A percentile compares a stretch with the other conserved stretches of the same genome.
Evolutionary conservation across 2,329 filamentous ascomycete species (phyloP).

Genomic region (Aureobasidium namibiae): DNA sequence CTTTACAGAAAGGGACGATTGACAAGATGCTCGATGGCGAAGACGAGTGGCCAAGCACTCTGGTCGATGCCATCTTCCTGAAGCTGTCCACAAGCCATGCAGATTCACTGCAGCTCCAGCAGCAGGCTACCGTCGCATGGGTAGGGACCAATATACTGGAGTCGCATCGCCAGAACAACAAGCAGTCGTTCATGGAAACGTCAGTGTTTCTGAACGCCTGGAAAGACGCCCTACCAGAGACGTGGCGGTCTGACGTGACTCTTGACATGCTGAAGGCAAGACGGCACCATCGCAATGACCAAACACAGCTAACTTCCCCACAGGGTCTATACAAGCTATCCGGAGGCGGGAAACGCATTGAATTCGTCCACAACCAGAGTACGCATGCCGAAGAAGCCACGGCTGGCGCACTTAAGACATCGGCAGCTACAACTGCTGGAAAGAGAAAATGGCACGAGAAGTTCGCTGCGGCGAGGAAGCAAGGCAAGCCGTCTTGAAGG

Average conservation of each 20-base stretch:
- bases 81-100: conserved; percentile 1
- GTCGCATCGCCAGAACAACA: neutral
- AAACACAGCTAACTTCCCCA: neutral
- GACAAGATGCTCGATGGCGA: conserved; percentile 27
- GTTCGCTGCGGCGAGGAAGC: conserved; percentile 22
- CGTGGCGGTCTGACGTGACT: conserved; percentile 22
- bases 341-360: conserved; percentile 2
- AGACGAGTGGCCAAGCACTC: conserved; percentile 28
- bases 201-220: conserved; percentile 29
- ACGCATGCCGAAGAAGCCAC: neutral
- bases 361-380: neutral
- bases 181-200: conserved; percentile 16
- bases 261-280: conserved; percentile 20
- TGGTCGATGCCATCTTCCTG: conserved; percentile 30
- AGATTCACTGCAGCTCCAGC: neutral
- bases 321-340: conserved; percentile 8
- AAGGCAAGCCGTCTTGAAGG: conserved; percentile 7
- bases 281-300: neutral
- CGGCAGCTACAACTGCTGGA: conserved; percentile 15
- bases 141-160: conserved; percentile 21
- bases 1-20: conserved; percentile 23
- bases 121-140: neutral
- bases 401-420: neutral
- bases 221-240: conserved; percentile 28
- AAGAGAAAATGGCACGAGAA: conserved; percentile 34